Percentiles rank a stretch among this genome's conserved stretches.
Evolutionary conservation across 208 protist genomes (phyloP).

Genomic region (Blastocrithidia nonstop): DNA sequence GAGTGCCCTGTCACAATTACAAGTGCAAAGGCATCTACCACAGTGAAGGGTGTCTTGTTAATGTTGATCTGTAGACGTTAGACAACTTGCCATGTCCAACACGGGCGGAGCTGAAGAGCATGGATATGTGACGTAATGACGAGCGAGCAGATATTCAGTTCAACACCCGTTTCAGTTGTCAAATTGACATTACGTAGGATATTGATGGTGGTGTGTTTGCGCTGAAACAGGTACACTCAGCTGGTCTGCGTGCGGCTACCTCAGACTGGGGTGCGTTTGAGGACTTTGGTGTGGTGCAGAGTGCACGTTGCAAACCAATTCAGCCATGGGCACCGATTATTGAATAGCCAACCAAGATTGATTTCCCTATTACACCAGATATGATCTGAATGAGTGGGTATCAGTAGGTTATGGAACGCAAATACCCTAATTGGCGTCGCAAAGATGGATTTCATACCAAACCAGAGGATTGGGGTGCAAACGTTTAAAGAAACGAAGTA

Average conservation of each 20-base stretch:
- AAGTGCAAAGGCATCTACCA: constrained; percentile 83
- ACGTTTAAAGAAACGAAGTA: constrained; percentile 62
- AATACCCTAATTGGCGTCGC: constrained; percentile 64
- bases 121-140: constrained; percentile 52
- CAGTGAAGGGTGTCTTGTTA: constrained; percentile 80
- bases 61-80: constrained; percentile 82
- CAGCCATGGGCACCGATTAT: constrained; percentile 81
- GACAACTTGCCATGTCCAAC: constrained; percentile 70
- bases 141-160: constrained; percentile 74
- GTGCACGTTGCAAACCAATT: constrained; percentile 63
- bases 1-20: constrained; percentile 82
- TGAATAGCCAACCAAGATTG: constrained; percentile 72
- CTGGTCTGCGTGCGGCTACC: constrained; percentile 57
- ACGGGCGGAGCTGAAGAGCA: constrained; percentile 81
- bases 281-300: constrained; percentile 42
- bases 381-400: constrained; percentile 82
- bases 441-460: constrained; percentile 80
- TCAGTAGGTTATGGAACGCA: constrained; percentile 73
- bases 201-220: constrained; percentile 76
- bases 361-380: constrained; percentile 80
- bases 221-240: constrained; percentile 76
- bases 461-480: constrained; percentile 67
- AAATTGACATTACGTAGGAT: constrained; percentile 74
- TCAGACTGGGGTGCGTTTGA: constrained; percentile 68
- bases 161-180: constrained; percentile 83